These are phyloP conservation scores for Rhododendron kiyosumense DNA, from an alignment of 148 eudicot genomes.

Conservation along the genomic window DNA sequence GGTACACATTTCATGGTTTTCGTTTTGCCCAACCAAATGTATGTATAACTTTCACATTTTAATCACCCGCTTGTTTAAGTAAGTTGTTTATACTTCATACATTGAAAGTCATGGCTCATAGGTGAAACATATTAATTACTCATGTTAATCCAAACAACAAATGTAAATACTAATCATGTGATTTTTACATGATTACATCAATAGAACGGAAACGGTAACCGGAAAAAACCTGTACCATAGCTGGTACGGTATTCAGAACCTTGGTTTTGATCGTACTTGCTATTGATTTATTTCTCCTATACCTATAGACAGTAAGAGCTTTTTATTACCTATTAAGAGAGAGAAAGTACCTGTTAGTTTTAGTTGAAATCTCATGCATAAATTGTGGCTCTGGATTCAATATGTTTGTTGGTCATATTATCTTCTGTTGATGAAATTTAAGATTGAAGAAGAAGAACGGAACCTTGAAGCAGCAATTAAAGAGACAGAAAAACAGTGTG, in stretches of 20 bases:
- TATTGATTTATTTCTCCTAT: not conserved
- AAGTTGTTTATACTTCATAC: not conserved
- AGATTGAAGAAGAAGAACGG: slow-evolving; percentile 91
- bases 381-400: slow-evolving; percentile 5
- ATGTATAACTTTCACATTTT: not conserved
- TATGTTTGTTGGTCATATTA: slow-evolving; percentile 11
- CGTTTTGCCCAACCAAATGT: not conserved
- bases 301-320: not conserved
- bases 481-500: slow-evolving; percentile 85
- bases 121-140: not conserved
- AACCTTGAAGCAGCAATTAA: slow-evolving; percentile 86
- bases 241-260: not conserved
- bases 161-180: not conserved
- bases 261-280: not conserved
- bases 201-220: not conserved
- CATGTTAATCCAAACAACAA: not conserved
- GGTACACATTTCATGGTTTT: not conserved
- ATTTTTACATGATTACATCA: not conserved
- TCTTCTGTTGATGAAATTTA: slow-evolving; percentile 5
- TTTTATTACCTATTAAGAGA: not conserved
- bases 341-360: not conserved
- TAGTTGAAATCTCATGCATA: not conserved
- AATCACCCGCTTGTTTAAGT: not conserved
- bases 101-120: not conserved
- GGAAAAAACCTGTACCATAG: not conserved